Evolutionary conservation across 208 protist genomes (phyloP).

Genomic region (Trypanosoma scelopori): DNA sequence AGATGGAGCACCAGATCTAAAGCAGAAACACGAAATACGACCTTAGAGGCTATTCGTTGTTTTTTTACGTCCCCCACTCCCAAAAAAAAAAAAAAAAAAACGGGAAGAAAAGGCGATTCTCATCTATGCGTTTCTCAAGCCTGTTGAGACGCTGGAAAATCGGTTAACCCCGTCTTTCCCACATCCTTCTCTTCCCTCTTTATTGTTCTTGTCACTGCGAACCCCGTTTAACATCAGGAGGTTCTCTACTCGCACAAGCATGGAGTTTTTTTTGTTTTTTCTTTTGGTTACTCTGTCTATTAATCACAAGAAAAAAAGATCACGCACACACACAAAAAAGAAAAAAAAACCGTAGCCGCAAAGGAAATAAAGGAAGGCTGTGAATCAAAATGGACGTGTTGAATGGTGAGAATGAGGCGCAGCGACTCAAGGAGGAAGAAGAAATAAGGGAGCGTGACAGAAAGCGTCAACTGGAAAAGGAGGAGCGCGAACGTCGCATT

Average conservation of each 20-base stretch:
- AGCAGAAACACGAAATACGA: background rate
- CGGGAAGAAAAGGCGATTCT: too few species aligned
- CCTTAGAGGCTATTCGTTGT: background rate
- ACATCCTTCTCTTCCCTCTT: background rate
- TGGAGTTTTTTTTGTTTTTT: slow-evolving; percentile 2
- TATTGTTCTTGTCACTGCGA: slow-evolving; percentile 20
- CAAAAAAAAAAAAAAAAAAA: too few species aligned
- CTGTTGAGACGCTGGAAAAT: too few species aligned
- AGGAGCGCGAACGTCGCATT: slow-evolving; percentile 62
- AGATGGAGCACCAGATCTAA: background rate
- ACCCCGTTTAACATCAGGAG: slow-evolving; percentile 4
- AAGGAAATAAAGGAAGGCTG: background rate
- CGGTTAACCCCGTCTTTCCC: too few species aligned
- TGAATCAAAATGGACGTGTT: slow-evolving; percentile 22
- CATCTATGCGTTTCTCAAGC: too few species aligned
- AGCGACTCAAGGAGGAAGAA: slow-evolving; percentile 72
- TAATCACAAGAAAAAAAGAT: background rate
- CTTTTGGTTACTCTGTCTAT: background rate
- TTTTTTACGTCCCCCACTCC: background rate
- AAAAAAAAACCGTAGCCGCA: background rate
- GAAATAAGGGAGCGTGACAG: slow-evolving; percentile 82
- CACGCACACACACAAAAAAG: background rate
- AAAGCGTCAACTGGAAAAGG: slow-evolving; percentile 68
- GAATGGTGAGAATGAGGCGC: slow-evolving; percentile 40
- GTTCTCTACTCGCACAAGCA: too few species aligned